Base-by-base conservation (phyloP, 2,329 filamentous ascomycete species). In the Aspergillus carbonarius region DNA sequence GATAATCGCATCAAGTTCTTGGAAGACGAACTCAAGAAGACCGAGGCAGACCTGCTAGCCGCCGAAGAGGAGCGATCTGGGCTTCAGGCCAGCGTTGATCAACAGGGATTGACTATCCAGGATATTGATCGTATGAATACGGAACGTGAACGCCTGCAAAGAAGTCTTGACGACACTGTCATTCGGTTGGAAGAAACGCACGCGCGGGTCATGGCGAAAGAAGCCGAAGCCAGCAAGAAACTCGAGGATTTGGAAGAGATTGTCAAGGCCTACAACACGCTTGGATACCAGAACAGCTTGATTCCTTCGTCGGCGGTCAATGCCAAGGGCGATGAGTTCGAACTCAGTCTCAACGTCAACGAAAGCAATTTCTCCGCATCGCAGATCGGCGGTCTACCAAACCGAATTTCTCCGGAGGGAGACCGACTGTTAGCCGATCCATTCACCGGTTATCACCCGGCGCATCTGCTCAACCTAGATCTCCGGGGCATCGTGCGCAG, bases 101-200 rank as follows among this genome's bases (percentile, higher is more conserved):
- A 89, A 66, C 92, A 96, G 72, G 95, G 95, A 2, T 93, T 99
- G 73, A 96, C 92, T 69, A 96, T 97, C 78, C 90, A 95, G 78
- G 95, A 99, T 83, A 98, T 99, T 72, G 95, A 99, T 82, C 92
- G 95, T 75, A 97, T 99, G 93, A 96, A 92, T 67, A 88, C 91
- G 35, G 95, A 99, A 74, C 88, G 93, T 54, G 95, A 99, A 70
- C 88, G 95, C 48, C 83, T 99, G n/a, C 91, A 96, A 64, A 93
- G 89, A 68, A 90, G 88, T 42, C 88, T 96, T 46, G 92, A 96
- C 67, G 85, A 88, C 2, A 90, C 91, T 0, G 83, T 86, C 5
- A 82, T 85, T 55, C 85, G 91, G 54, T 81, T 97, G 0, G 93
- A 97, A 58, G 95, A 98, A 62, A 85, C 89, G 8, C 96, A 96